Conservation (phyloP, 108 stramenopile genomes). For the Nitzschia sp. region DNA sequence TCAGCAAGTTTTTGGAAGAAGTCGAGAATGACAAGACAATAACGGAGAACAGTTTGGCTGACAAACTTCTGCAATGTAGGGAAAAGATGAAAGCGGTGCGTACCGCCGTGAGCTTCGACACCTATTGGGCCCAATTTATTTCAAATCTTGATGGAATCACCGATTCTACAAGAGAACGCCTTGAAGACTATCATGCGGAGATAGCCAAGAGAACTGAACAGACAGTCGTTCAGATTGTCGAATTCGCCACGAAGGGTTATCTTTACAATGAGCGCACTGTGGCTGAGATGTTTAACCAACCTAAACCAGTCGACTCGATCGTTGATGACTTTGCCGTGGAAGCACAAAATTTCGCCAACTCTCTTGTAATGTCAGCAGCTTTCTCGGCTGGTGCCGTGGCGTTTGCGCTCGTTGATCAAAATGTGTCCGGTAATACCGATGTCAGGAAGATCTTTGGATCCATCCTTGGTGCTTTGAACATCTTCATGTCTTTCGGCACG, state of each 20-base stretch:
- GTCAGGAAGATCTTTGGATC: conserved; percentile 1
- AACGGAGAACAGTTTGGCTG: neutral
- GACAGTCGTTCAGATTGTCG: conserved; percentile 20
- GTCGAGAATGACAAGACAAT: conserved; percentile 23
- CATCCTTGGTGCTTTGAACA: conserved; percentile 23
- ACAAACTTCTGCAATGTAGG: conserved; percentile 8
- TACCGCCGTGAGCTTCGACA: neutral
- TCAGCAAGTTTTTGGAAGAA: conserved; percentile 30
- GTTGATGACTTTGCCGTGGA: conserved; percentile 44
- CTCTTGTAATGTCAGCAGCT: conserved; percentile 20
- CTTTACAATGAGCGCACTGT: conserved; percentile 33
- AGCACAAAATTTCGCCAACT: conserved; percentile 33
- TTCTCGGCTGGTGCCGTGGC: conserved; percentile 33
- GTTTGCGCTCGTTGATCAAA: conserved; percentile 5
- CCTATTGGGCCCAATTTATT: conserved; percentile 26
- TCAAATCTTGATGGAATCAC: conserved; percentile 10
- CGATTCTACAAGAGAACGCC: neutral
- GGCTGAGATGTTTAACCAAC: conserved; percentile 45
- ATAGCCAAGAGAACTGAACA: conserved; percentile 31
- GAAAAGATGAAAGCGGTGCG: conserved; percentile 3
- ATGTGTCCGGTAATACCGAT: neutral
- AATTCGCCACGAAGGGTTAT: conserved; percentile 26
- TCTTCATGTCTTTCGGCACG: conserved; percentile 28
- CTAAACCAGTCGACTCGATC: conserved; percentile 42
- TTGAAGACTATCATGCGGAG: conserved; percentile 17